phyloP scores from a whole-genome alignment of 164 flowering plant species.

The Saururus chinensis region DNA sequence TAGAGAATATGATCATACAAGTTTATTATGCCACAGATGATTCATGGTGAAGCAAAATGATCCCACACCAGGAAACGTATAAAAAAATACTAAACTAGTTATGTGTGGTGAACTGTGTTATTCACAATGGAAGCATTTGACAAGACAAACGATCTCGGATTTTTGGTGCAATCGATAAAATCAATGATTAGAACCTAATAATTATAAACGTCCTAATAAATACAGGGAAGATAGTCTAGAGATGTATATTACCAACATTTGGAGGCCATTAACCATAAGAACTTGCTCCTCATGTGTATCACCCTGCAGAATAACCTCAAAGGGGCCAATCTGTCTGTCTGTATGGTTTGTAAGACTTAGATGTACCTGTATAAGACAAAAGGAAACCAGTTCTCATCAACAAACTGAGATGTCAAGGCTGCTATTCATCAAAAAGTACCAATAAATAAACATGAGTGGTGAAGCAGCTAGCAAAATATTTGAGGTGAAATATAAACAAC shows the following conservation, averaged over 20 bases:
- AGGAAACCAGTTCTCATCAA: too few relatives aligned
- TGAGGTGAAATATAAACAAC: not conserved
- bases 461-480: not conserved
- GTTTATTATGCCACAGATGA: too few relatives aligned
- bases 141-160: too few relatives aligned
- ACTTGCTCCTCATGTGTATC: conserved; percentile 45
- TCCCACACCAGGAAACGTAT: too few relatives aligned
- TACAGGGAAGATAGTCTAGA: not conserved
- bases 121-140: too few relatives aligned
- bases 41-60: too few relatives aligned
- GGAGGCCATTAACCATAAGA: conserved; percentile 75
- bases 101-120: too few relatives aligned
- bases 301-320: conserved; percentile 50
- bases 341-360: conserved; percentile 63
- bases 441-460: not conserved
- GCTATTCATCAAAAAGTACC: not conserved
- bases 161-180: too few relatives aligned
- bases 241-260: conserved; percentile 48
- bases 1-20: too few relatives aligned
- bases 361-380: conserved; percentile 34
- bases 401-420: not conserved
- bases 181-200: not conserved
- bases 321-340: conserved; percentile 76
- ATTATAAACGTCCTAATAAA: too few relatives aligned
- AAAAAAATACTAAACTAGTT: too few relatives aligned